Base-by-base conservation (phyloP, 148 eudicot genomes). In the Chenopodium berlandieri region DNA sequence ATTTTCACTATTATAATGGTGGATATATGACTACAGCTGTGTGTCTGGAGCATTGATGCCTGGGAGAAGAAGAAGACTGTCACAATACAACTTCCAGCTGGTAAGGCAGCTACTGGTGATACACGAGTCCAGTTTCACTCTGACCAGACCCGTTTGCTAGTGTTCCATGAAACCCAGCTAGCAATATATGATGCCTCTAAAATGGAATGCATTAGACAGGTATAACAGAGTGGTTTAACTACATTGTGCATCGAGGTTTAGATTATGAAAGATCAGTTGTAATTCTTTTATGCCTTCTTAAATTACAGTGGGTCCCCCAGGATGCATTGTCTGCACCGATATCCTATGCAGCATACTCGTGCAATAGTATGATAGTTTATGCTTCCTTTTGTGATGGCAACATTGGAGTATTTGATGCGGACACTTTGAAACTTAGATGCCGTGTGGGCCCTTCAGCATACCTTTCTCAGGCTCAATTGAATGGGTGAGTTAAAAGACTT, bases 111-210 rank as follows among this genome's bases (percentile, higher is more conserved):
- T 77, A 73, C 46, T 27, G 94, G 97, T 65, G 97, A 94, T 78
- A 91, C 98, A 30, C 78, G 97, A 71, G 98, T 94, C 73, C 98
- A 92, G 64, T 92, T 94, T 77, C 97, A 94, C 84, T 76, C 89
- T 32, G 96, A 94, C 82, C 93, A 92, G 85, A 81, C 90, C 47
- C 97, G 91, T 60, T 79, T 94, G 83, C 85, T 94, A 78, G 97
- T 94, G 72, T 88, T 90, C 81, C 97, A 94, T 82, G 97, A 94
- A 85, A 91, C 93, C n/a, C 97, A 91, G 86, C 84, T 94, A 46
- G 97, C 97, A 77, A 80, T 94, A 83, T 94, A 94, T 83, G 97
- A 94, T 85, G 94, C 91, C 72, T 89, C 94, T 73, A 92, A 94
- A 88, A 92, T 94, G 94, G 96, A 92, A 31, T 90, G 93, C 82